These are phyloP conservation scores for Ephemerocybe angulata DNA, from an alignment of 768 basidiomycete species.

Conservation along the genomic window DNA sequence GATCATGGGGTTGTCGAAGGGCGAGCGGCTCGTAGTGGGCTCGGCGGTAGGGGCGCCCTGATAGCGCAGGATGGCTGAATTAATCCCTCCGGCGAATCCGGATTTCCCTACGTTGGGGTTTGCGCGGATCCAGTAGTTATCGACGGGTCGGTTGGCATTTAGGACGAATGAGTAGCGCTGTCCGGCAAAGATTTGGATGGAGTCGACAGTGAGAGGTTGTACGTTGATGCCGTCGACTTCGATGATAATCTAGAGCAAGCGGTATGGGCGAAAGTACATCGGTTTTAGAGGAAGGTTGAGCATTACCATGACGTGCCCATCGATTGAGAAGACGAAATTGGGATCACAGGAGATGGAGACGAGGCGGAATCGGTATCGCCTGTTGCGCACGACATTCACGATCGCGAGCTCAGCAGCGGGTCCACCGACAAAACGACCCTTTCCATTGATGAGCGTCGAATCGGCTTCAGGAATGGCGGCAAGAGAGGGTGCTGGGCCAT, in stretches of 20 bases:
- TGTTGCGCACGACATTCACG: conserved; percentile 33
- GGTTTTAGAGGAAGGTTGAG: not conserved
- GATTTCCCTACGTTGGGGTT: conserved; percentile 20
- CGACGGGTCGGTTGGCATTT: conserved; percentile 36
- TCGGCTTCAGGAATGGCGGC: not conserved
- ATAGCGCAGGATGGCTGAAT: conserved; percentile 49
- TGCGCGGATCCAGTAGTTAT: conserved; percentile 56
- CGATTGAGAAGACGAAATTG: conserved; percentile 43
- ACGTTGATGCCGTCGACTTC: conserved; percentile 31
- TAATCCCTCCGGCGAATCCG: conserved; percentile 34
- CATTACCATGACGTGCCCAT: conserved; percentile 33
- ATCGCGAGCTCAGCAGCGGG: conserved; percentile 28
- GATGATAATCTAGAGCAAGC: conserved; percentile 25
- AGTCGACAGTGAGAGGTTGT: conserved; percentile 29
- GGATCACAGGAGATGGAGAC: conserved; percentile 25
- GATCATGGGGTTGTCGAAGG: conserved; percentile 16
- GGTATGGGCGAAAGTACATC: not conserved
- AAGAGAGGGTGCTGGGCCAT: conserved; percentile 12
- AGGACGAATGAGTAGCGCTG: conserved; percentile 47
- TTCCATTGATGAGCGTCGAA: conserved; percentile 19
- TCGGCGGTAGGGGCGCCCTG: conserved; percentile 36
- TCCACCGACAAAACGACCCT: conserved; percentile 19
- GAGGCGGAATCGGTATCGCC: conserved; percentile 29
- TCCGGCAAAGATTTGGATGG: conserved; percentile 15
- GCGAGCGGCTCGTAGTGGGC: conserved; percentile 29